These are phyloP conservation scores for Blastomyces emzantsi DNA, from an alignment of 2,329 filamentous ascomycete genomes.

Conservation along the genomic window DNA sequence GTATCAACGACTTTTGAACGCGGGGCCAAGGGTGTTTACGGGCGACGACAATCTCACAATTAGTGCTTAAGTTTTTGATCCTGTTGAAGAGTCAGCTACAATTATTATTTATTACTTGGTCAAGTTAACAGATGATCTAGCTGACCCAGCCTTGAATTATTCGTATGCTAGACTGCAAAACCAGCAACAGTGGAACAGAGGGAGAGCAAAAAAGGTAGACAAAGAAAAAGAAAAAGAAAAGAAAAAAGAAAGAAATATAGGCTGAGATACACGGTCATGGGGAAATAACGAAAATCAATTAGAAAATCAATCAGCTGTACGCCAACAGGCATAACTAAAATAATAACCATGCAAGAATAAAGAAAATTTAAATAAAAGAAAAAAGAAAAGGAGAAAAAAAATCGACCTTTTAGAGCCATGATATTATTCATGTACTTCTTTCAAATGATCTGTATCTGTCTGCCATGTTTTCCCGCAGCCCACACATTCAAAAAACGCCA, in stretches of 20 bases:
- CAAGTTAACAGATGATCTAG: background rate
- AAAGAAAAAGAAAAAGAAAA: background rate
- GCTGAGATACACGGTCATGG: background rate
- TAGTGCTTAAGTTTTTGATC: too few species aligned
- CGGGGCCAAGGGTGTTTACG: too few species aligned
- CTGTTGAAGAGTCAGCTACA: too few species aligned
- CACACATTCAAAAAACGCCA: background rate
- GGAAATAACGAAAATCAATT: background rate
- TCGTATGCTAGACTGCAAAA: background rate
- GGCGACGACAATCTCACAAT: too few species aligned
- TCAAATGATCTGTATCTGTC: background rate
- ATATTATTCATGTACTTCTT: background rate
- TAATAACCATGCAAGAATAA: background rate
- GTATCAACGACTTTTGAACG: too few species aligned
- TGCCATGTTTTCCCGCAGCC: background rate
- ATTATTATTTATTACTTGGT: background rate
- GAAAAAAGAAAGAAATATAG: background rate
- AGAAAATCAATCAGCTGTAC: background rate
- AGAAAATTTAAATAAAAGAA: too few species aligned
- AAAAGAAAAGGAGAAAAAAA: background rate
- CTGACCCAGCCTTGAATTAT: background rate
- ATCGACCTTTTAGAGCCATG: background rate
- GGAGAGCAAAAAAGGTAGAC: background rate
- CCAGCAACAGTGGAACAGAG: background rate
- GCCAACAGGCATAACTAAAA: background rate